Conservation (phyloP, 805 yeast genomes). For the Saturnispora gosingensis region DNA sequence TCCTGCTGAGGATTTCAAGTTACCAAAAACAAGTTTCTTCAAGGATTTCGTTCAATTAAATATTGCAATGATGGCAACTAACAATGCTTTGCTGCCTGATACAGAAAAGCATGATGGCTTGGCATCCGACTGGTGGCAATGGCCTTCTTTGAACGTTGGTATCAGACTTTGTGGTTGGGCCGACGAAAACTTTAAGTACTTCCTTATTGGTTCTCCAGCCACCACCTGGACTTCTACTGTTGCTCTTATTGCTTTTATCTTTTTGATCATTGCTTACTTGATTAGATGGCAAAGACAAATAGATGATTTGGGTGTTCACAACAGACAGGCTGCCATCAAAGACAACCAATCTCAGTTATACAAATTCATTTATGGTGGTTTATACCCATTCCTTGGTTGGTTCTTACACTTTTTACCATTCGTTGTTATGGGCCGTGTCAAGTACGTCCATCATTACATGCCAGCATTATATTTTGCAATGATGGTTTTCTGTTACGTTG, state of each 20-base stretch:
- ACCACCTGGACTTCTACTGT: constrained; percentile 67
- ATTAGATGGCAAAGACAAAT: constrained; percentile 81
- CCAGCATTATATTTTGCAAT: constrained; percentile 95
- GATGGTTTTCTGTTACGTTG: constrained; percentile 55
- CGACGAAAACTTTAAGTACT: constrained; percentile 49
- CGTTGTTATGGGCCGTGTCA: constrained; percentile 89
- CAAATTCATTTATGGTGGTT: constrained; percentile 49
- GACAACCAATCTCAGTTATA: constrained; percentile 14
- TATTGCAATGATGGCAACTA: constrained; percentile 83
- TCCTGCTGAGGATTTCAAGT: constrained; percentile 50
- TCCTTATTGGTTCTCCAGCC: constrained; percentile 67
- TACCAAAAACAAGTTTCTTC: constrained; percentile 70
- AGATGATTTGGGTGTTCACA: constrained; percentile 39
- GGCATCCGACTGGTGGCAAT: constrained; percentile 75
- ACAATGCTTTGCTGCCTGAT: constrained; percentile 75
- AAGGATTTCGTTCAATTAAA: constrained; percentile 68
- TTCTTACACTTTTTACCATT: constrained; percentile 81
- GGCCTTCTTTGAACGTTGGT: constrained; percentile 77
- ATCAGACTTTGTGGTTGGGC: constrained; percentile 71
- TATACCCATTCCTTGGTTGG: constrained; percentile 89
- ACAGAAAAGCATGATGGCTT: constrained; percentile 62
- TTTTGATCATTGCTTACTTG: constrained; percentile 35
- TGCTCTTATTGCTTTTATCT: constrained; percentile 46
- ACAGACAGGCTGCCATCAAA: constrained; percentile 9
- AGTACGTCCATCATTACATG: constrained; percentile 91